Percentiles rank a stretch among this genome's conserved stretches.
Conservation (phyloP, 352 stramenopile species). For the Phytopythium chamaehyphon region DNA sequence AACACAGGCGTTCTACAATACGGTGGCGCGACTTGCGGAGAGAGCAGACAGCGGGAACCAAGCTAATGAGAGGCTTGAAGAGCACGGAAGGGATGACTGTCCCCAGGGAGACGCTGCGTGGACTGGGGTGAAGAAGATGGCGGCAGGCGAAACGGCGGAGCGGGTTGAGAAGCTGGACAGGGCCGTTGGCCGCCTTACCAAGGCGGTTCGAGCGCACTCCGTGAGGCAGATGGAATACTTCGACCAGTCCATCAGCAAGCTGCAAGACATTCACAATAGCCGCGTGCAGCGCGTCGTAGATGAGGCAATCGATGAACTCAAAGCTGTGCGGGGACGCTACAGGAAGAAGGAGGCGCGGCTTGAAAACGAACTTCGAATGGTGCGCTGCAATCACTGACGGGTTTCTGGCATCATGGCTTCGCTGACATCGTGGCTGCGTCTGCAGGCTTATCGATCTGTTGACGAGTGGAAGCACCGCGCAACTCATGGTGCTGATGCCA, state of each 20-base stretch:
- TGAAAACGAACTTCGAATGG: constrained; percentile 25
- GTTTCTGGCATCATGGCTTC: no score
- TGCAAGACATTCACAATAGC: constrained; percentile 51
- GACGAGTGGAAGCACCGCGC: constrained; percentile 25
- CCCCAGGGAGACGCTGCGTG: neutral
- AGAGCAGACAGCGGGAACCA: neutral
- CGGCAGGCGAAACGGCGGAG: constrained; percentile 19
- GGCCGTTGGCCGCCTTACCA: constrained; percentile 24
- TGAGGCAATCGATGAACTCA: constrained; percentile 49
- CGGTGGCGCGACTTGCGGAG: constrained; percentile 14
- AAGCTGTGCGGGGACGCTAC: constrained; percentile 38
- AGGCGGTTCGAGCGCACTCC: constrained; percentile 25
- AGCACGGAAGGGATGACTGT: neutral
- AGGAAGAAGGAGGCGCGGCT: constrained; percentile 36
- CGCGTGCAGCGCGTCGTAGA: constrained; percentile 46
- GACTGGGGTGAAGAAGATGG: constrained; percentile 16
- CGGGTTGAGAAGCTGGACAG: constrained; percentile 34
- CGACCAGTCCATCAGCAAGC: constrained; percentile 39
- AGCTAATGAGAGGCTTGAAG: neutral
- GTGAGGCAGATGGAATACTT: constrained; percentile 35
- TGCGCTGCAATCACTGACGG: neutral
- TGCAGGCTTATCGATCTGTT: constrained; percentile 16
- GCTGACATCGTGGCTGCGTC: neutral
- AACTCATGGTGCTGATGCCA: no score
- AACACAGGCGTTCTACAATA: constrained; percentile 18